These are phyloP conservation scores for Sugiyamaella grinbergsii DNA, from an alignment of 1,139 yeast genomes.

Conservation along the genomic window DNA sequence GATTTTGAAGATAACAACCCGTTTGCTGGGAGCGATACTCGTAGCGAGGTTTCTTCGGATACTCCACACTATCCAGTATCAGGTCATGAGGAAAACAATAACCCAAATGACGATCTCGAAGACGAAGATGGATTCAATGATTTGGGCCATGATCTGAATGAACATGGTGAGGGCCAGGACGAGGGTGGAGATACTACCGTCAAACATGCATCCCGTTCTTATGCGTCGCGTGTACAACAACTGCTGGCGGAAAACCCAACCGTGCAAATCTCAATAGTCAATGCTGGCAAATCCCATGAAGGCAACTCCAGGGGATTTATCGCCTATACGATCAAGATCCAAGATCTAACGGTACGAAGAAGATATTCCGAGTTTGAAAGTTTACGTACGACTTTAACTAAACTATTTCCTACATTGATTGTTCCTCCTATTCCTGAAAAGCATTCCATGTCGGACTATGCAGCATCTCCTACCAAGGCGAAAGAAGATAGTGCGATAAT, in stretches of 20 bases:
- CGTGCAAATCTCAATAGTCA: constrained; percentile 58
- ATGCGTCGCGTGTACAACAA: constrained; percentile 44
- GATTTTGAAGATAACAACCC: constrained; percentile 51
- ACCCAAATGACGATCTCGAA: constrained; percentile 14
- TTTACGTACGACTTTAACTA: constrained; percentile 65
- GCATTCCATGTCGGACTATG: constrained; percentile 60
- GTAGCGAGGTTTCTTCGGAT: constrained; percentile 26
- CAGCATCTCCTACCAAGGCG: constrained; percentile 58
- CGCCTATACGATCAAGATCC: constrained; percentile 74
- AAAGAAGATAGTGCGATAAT: constrained; percentile 55
- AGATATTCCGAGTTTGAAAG: constrained; percentile 92
- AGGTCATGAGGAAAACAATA: constrained; percentile 14
- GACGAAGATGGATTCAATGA: constrained; percentile 14
- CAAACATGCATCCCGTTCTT: constrained; percentile 26
- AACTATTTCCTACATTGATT: constrained; percentile 76
- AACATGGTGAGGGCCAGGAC: constrained; percentile 1
- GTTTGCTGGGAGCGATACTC: constrained; percentile 44
- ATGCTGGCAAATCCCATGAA: constrained; percentile 79
- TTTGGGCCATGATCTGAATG: background rate
- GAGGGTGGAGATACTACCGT: background rate
- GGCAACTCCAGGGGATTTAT: constrained; percentile 72
- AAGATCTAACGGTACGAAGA: constrained; percentile 65
- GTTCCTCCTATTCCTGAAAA: constrained; percentile 97
- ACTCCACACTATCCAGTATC: constrained; percentile 1
- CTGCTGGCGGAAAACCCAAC: constrained; percentile 41